Base-by-base conservation (phyloP, 805 yeast genomes). In the Nakazawaea ambrosiae region DNA sequence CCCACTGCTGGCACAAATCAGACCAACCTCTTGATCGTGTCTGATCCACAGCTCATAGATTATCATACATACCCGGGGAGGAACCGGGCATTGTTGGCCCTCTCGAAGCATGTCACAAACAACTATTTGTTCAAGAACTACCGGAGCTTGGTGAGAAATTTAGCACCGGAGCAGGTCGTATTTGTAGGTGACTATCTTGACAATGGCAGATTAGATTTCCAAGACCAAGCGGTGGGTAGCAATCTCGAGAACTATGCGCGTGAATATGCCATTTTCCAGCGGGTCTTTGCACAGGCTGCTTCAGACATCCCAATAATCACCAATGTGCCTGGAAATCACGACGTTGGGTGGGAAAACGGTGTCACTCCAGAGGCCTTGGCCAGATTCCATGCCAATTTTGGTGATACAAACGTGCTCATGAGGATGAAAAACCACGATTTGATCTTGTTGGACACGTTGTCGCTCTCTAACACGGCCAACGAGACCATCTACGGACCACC, bases 31-130 rank as follows among this genome's bases (percentile, higher is more conserved):
- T 24, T 45, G 28, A 19, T 92, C n/a, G 69, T 86, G 31, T 97
- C 97, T 0, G 98, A 92, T 55, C 97, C 98, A 0, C 98, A 92
- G 55, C 66, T 92, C 22, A 81, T 92, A 50, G 98, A 92, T 53
- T 75, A 67, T 20, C 75, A 83, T 56, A 83, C 97, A 0, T 92
- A 92, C 53, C 95, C 95, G 0, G 78, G 73, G 3, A 66, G 92
- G 43, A 76, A 80, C 1, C 42, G 59, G 18, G 22, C 68, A 1
- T 50, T 81, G 6, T 66, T 81, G 50, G 60, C 63, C 41, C 43
- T 85, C 14, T 73, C 92, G 0, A 65, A 72, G 45, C 58, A 63
- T 41, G 51, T 86, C 29, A 68, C 84, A 11, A 97, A 92, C 55
- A 76, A 81, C 45, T 90, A 87, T 50, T 78, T 86, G 46, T 78